Conservation (phyloP, 1,284 basidiomycete species). For the Ceraceosorus bombacis region DNA sequence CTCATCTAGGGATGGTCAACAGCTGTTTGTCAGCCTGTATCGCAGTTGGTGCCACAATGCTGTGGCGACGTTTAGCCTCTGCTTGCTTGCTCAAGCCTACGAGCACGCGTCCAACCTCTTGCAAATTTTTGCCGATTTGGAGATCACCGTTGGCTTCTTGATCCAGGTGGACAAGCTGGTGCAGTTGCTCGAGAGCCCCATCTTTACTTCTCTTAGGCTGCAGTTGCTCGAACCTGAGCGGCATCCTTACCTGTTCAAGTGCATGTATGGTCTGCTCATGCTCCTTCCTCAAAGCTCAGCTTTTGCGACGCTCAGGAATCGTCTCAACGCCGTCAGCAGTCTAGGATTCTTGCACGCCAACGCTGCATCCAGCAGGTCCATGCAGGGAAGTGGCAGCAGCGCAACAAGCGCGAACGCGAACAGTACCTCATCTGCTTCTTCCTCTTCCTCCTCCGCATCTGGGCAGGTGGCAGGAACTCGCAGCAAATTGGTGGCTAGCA, state of each 20-base stretch:
- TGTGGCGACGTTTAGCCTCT: slow-evolving; percentile 89
- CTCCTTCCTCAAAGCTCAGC: slow-evolving; percentile 92
- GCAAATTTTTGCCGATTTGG: slow-evolving; percentile 87
- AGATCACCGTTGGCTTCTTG: slow-evolving; percentile 86
- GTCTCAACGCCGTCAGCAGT: slow-evolving; percentile 87
- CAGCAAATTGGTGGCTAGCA: slow-evolving; percentile 19
- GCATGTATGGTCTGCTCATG: slow-evolving; percentile 95
- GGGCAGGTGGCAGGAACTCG: slow-evolving; percentile 10
- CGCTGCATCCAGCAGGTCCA: not conserved
- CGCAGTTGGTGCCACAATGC: slow-evolving; percentile 98
- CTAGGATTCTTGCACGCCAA: slow-evolving; percentile 58
- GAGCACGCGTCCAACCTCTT: slow-evolving; percentile 95
- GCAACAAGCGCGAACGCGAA: not conserved
- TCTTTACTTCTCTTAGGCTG: slow-evolving; percentile 94
- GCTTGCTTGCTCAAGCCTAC: slow-evolving; percentile 92
- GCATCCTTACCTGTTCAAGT: slow-evolving; percentile 94
- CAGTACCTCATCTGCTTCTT: not conserved
- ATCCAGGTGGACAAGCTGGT: slow-evolving; percentile 98
- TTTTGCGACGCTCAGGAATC: slow-evolving; percentile 87
- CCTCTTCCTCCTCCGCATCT: slow-evolving; percentile 1
- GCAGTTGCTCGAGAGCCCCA: slow-evolving; percentile 93
- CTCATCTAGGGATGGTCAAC: slow-evolving; percentile 70
- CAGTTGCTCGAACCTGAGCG: slow-evolving; percentile 94
- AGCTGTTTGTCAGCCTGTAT: slow-evolving; percentile 83
- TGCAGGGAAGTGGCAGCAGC: not conserved